Evolutionary conservation across 306 rosid genomes (phyloP).

Genomic region (Astragalus membranaceus): DNA sequence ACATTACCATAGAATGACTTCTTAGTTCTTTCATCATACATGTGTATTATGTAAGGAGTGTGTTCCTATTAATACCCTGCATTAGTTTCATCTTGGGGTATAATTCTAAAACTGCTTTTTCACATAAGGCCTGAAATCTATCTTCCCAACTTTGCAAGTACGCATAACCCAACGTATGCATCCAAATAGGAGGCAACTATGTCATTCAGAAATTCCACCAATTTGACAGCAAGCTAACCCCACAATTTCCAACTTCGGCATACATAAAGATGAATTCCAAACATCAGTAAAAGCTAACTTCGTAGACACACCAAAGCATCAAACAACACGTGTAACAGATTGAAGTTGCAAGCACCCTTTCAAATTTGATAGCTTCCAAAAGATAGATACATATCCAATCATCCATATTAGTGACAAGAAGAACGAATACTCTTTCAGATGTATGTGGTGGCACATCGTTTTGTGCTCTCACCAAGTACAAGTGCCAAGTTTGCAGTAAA

Average conservation of each 20-base stretch:
- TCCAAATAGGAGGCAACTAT: constrained; percentile 2
- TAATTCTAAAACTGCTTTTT: background rate
- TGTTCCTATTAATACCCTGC: background rate
- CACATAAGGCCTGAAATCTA: background rate
- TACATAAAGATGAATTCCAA: background rate
- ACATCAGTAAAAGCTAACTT: background rate
- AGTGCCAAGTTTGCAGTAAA: no score
- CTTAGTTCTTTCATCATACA: background rate
- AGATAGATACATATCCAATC: constrained; percentile 4
- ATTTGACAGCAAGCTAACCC: background rate
- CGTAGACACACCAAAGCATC: background rate
- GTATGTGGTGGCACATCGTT: no score
- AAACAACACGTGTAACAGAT: background rate
- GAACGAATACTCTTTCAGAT: no score
- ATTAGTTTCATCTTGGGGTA: background rate
- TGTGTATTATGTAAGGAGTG: no score
- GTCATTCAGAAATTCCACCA: background rate
- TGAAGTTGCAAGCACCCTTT: background rate
- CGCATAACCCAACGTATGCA: background rate
- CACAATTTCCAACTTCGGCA: background rate
- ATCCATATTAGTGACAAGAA: background rate
- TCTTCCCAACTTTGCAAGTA: background rate
- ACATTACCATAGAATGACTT: background rate
- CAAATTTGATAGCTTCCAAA: background rate
- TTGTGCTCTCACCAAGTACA: no score